Base-by-base conservation (phyloP, 2,329 filamentous ascomycete genomes). In the Alternaria brassicae region DNA sequence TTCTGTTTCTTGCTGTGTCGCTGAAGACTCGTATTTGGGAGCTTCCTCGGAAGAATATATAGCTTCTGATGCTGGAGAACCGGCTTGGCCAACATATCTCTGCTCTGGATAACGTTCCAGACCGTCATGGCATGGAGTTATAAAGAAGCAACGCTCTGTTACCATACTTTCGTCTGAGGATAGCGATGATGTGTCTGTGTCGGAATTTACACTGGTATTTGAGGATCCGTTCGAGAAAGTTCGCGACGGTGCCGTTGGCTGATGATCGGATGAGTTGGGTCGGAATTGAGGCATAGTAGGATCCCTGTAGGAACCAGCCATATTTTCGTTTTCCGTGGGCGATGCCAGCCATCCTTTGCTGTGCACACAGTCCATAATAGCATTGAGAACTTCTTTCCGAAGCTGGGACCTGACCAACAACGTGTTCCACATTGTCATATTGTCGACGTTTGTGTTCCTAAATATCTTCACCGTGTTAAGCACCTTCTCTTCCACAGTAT, bases 231-330 rank as follows among this genome's bases (percentile, higher is more conserved):
- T 13, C n/a, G 56, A 55, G 45, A 13, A 30, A 56, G n/a, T 37
- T n/a, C 36, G 45, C 6, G 36, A 30, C 17, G 23, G 32, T 8
- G 36, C 13, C 13, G 30, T 13, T 42, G 28, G 23, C 19, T 53
- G 19, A 39, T 60, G 23, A 19, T 57, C 59, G 5, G 65, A 61
- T 30, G 76, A 81, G 63, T 89, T 85, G n/a, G 88, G 88, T 6
- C 86, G 83, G 70, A 90, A 90, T 67, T 91, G 89, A 8, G 89
- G 89, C 74, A 91, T 81, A 0, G 88, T 91, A 7, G 86, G 86
- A 66, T 91, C 89, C 7, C 80, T 65, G 40, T 58, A 47, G 6
- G 40, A 8, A 34, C 32, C 28, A 34, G 36, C 19, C 17, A 28
- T 13, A 36, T 10, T 30, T 51, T 30, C 27, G 32, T 21, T 25